These are phyloP conservation scores for Termitomyces sp. DNA, from an alignment of 768 basidiomycete genomes.

Conservation along the genomic window DNA sequence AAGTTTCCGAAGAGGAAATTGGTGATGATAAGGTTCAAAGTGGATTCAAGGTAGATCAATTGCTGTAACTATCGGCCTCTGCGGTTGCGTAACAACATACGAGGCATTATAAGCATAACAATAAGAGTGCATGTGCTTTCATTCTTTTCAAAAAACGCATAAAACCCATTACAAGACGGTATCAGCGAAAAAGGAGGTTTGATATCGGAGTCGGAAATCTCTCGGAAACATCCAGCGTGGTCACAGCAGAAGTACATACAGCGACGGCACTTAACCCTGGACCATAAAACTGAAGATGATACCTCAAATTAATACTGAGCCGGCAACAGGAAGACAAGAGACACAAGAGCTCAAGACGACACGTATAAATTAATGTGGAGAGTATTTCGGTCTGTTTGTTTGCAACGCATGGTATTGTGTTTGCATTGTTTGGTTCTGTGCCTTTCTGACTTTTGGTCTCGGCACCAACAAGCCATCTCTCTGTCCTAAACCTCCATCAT, in stretches of 20 bases:
- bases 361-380: neutral
- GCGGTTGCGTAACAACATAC: neutral
- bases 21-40: neutral
- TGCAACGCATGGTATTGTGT: conserved; percentile 36
- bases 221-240: neutral
- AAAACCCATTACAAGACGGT: neutral
- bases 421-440: conserved; percentile 34
- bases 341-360: neutral
- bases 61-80: too few relatives aligned
- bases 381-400: conserved; percentile 22
- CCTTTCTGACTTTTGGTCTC: conserved; percentile 30
- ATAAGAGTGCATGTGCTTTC: neutral
- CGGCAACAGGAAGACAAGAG: neutral
- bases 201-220: neutral
- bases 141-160: too few relatives aligned
- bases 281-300: neutral
- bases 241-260: neutral
- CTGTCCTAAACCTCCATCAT: conserved; percentile 25
- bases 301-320: neutral
- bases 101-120: neutral
- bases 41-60: neutral
- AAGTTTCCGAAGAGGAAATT: neutral
- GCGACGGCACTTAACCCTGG: neutral
- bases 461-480: conserved; percentile 20
- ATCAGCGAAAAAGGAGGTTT: neutral